These are phyloP conservation scores for Leccinum cinnamomeum DNA, from an alignment of 1,284 basidiomycete species.

Conservation along the genomic window DNA sequence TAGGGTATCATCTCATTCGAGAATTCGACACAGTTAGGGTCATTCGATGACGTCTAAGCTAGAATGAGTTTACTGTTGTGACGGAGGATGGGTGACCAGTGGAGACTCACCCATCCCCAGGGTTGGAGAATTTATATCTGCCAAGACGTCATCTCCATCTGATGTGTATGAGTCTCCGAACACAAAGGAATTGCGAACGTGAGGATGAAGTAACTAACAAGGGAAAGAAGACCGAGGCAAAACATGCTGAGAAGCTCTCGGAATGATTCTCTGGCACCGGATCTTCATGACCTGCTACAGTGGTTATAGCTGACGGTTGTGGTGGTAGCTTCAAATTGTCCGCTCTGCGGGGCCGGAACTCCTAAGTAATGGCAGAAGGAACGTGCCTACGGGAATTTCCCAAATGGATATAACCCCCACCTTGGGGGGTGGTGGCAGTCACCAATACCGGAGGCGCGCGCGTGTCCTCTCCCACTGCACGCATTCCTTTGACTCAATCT, in stretches of 20 bases:
- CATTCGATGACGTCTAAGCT: constrained; percentile 57
- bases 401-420: constrained; percentile 11
- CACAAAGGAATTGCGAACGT: constrained; percentile 41
- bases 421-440: constrained; percentile 12
- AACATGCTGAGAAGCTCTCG: constrained; percentile 16
- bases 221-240: not conserved
- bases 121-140: constrained; percentile 54
- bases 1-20: constrained; percentile 39
- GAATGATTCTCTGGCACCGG: not conserved
- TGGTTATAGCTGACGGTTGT: too few relatives aligned
- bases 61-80: constrained; percentile 5
- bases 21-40: constrained; percentile 62
- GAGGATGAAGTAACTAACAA: constrained; percentile 7
- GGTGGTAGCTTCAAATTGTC: too few relatives aligned
- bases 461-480: not conserved
- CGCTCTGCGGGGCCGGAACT: too few relatives aligned
- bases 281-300: too few relatives aligned
- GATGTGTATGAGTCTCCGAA: constrained; percentile 59
- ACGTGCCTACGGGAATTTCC: not conserved
- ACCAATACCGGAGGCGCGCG: not conserved
- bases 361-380: too few relatives aligned
- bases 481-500: not conserved
- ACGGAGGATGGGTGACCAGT: not conserved
- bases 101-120: constrained; percentile 50
- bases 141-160: constrained; percentile 57